Evolutionary conservation across 2,329 filamentous ascomycete genomes (phyloP).

Genomic region (Monosporascus sp.): DNA sequence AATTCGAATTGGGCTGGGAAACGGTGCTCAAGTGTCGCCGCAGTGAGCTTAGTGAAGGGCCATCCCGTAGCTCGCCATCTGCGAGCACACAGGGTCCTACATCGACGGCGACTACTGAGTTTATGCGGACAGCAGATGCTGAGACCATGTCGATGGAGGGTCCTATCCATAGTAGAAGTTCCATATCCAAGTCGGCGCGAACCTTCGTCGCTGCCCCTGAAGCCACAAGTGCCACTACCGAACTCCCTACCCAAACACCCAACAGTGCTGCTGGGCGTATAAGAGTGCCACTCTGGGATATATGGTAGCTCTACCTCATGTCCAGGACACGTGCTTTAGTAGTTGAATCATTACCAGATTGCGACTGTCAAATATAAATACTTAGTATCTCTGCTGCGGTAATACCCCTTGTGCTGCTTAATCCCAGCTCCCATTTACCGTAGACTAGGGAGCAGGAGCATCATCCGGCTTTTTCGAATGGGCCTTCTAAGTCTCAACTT

Average conservation of each 20-base stretch:
- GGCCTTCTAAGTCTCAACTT: too few species aligned
- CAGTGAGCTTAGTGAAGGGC: background rate
- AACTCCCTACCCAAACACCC: background rate
- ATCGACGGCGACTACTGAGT: background rate
- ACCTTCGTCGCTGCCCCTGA: background rate
- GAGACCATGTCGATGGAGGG: background rate
- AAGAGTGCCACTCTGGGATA: background rate
- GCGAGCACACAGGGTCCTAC: background rate
- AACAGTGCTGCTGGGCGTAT: background rate
- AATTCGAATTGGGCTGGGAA: constrained; percentile 20
- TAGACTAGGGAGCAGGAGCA: too few species aligned
- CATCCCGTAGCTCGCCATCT: background rate
- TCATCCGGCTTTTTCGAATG: too few species aligned
- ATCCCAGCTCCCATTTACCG: too few species aligned
- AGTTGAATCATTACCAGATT: too few species aligned
- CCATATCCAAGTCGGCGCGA: background rate
- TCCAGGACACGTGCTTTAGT: too few species aligned
- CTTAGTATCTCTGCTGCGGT: too few species aligned
- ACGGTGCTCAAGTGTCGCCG: constrained; percentile 5
- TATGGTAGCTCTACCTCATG: background rate
- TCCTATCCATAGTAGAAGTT: background rate
- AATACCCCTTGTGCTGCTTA: too few species aligned
- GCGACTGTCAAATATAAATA: too few species aligned
- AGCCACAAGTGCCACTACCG: background rate
- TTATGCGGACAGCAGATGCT: background rate